Percentiles rank a stretch among this genome's conserved stretches.
phyloP scores from a whole-genome alignment of 192 early-diverging fungal genomes.

The Kickxella alabastrina region DNA sequence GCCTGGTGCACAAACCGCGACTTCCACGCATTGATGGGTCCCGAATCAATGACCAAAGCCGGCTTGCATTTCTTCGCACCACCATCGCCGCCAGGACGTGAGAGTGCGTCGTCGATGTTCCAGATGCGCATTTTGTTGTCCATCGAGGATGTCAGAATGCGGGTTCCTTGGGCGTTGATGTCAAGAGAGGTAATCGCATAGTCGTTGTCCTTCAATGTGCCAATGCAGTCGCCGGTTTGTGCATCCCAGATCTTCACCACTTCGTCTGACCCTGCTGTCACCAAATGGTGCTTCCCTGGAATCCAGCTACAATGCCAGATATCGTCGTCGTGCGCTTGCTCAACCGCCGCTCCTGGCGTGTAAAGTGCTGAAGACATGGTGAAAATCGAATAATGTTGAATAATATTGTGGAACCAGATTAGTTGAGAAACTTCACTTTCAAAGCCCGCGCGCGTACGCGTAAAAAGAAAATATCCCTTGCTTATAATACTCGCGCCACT shows the following conservation, averaged over 20 bases:
- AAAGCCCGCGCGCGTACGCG: too few species aligned
- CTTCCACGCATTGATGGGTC: constrained; percentile 40
- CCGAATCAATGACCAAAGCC: constrained; percentile 24
- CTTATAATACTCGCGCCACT: too few species aligned
- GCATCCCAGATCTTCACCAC: constrained; percentile 43
- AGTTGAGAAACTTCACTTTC: too few species aligned
- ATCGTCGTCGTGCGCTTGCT: constrained; percentile 44
- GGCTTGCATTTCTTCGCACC: too few species aligned
- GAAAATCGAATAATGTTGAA: too few species aligned
- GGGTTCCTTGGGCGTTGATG: constrained; percentile 31
- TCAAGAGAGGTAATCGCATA: constrained; percentile 48
- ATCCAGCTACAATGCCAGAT: constrained; percentile 46
- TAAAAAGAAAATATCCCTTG: too few species aligned
- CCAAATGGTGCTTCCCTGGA: constrained; percentile 36
- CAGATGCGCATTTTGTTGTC: constrained; percentile 47
- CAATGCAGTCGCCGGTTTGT: constrained; percentile 28
- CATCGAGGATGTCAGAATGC: constrained; percentile 45
- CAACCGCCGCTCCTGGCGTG: constrained; percentile 26
- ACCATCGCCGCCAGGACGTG: background rate
- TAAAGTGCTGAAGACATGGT: constrained; percentile 39
- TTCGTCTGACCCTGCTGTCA: constrained; percentile 43
- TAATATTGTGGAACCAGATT: too few species aligned
- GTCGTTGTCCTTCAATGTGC: constrained; percentile 24
- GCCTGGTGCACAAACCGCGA: constrained; percentile 28
- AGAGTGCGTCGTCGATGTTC: constrained; percentile 12